Conservation (phyloP, 2,329 filamentous ascomycete species). For the Pseudogymnoascus sp. region DNA sequence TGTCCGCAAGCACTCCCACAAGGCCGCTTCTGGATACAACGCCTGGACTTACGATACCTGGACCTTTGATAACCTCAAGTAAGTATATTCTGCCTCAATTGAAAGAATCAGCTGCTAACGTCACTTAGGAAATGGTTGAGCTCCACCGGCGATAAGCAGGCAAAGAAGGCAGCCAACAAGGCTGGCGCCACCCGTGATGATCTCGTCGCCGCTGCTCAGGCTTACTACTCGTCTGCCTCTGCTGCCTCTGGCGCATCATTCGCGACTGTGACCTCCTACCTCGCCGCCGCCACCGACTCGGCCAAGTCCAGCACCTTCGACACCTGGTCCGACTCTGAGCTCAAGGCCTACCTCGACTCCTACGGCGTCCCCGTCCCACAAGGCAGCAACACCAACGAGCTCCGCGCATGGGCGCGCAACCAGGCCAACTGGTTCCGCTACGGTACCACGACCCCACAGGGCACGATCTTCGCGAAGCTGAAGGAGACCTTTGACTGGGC, state of each 20-base stretch:
- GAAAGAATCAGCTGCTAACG: neutral
- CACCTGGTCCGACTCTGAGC: slow-evolving; percentile 59
- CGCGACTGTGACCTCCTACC: slow-evolving; percentile 64
- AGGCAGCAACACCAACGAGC: slow-evolving; percentile 46
- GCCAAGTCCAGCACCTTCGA: slow-evolving; percentile 64
- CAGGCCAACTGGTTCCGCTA: slow-evolving; percentile 72
- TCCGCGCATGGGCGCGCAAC: slow-evolving; percentile 63
- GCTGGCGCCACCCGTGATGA: slow-evolving; percentile 65
- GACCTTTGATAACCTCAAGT: slow-evolving; percentile 63
- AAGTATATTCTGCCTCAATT: slow-evolving; percentile 20
- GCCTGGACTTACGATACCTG: slow-evolving; percentile 77
- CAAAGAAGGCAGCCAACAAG: slow-evolving; percentile 54
- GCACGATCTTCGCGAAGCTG: slow-evolving; percentile 60
- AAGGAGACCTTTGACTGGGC: slow-evolving; percentile 34
- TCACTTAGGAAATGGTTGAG: slow-evolving; percentile 38
- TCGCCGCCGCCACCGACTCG: slow-evolving; percentile 56
- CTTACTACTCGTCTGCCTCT: slow-evolving; percentile 53
- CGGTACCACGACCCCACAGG: slow-evolving; percentile 59
- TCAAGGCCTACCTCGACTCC: slow-evolving; percentile 73
- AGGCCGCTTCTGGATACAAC: slow-evolving; percentile 59
- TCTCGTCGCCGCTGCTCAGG: slow-evolving; percentile 57
- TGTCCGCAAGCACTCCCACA: slow-evolving; percentile 67
- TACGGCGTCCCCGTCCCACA: slow-evolving; percentile 52
- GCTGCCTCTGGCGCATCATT: slow-evolving; percentile 49
- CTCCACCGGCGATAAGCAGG: slow-evolving; percentile 45